Percentiles rank a stretch among this genome's conserved stretches.
phyloP scores from a whole-genome alignment of 2,329 filamentous ascomycete genomes.

The Penicillium sp. region DNA sequence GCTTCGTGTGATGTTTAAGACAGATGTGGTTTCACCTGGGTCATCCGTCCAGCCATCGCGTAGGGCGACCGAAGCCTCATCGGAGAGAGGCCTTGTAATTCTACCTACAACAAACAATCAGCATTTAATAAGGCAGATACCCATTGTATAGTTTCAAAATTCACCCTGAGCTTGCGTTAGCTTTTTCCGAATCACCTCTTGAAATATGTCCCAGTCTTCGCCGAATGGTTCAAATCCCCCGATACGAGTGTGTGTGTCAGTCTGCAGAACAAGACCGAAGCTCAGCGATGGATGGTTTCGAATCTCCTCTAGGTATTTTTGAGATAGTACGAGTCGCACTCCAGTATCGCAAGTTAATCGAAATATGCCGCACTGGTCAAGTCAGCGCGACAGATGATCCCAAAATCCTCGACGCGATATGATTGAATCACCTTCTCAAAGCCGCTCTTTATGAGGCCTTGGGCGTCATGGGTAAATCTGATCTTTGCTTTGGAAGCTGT shows the following conservation, averaged over 20 bases:
- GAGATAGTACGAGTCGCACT: conserved; percentile 13
- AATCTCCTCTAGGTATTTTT: conserved; percentile 23
- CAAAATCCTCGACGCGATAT: not conserved
- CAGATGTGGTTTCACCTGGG: conserved; percentile 1
- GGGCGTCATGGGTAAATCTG: not conserved
- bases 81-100: conserved; percentile 13
- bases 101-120: conserved; percentile 1
- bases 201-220: conserved; percentile 15
- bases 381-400: not conserved
- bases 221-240: conserved; percentile 18
- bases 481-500: not conserved
- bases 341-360: conserved; percentile 18
- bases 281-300: conserved; percentile 19
- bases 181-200: conserved; percentile 20
- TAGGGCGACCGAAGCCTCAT: conserved; percentile 9
- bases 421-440: not conserved
- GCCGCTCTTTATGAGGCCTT: not conserved
- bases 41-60: conserved; percentile 13
- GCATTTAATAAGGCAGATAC: not conserved
- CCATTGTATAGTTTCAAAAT: not conserved
- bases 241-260: conserved; percentile 17
- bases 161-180: conserved; percentile 22
- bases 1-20: not conserved
- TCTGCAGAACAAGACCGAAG: conserved; percentile 11
- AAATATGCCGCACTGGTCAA: conserved; percentile 9